Base-by-base conservation (phyloP, 768 basidiomycete species). In the Calocybe cyanea region DNA sequence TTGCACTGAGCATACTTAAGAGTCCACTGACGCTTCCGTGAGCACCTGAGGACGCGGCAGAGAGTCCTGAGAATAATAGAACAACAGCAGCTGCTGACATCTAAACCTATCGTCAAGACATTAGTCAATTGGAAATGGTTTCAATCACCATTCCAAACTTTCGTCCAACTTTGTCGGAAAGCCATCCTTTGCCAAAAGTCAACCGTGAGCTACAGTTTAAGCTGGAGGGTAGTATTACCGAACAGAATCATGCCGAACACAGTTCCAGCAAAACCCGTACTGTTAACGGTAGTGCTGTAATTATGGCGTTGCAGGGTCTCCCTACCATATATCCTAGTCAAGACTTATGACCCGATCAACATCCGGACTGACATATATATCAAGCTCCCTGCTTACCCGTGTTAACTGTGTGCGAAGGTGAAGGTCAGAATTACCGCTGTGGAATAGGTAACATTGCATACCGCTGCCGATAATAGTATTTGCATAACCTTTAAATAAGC, bases 41-140 rank as follows among this genome's bases (percentile, higher is more conserved):
- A 0, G 87, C 87, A 33, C 93, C 93, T 41, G 80, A 73, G 2
- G 90, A 88, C 17, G 85, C 88, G 2, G 92, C 87, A 11, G 87
- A 89, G 17, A 95, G 77, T 13, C 69, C 78, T 14, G 90, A 87
- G 68, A 95, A 95, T 17, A 95, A 60, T 13, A 81, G 81, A 39
- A 95, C 88, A 52, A 94, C 93, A 18, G 71, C 82, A 2, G 90
- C 81, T 3, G 92, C 91, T 19, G 78, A 55, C 81, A 92, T 87
- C 88, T 88, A 7, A 14, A 9, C 19, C 37, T 33, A 49, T 51
- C 49, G 60, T 51, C 38, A 55, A 25, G 14, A 17, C 43, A 34
- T 17, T 9, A 24, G 19, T 41, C 20, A 13, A 42, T 15, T 20
- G 18, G 14, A n/a, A 59, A n/a, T n/a, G 46, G 31, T n/a, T 8